These are phyloP conservation scores for Penicillium olsonii DNA, from an alignment of 2,329 filamentous ascomycete genomes.

Conservation along the genomic window DNA sequence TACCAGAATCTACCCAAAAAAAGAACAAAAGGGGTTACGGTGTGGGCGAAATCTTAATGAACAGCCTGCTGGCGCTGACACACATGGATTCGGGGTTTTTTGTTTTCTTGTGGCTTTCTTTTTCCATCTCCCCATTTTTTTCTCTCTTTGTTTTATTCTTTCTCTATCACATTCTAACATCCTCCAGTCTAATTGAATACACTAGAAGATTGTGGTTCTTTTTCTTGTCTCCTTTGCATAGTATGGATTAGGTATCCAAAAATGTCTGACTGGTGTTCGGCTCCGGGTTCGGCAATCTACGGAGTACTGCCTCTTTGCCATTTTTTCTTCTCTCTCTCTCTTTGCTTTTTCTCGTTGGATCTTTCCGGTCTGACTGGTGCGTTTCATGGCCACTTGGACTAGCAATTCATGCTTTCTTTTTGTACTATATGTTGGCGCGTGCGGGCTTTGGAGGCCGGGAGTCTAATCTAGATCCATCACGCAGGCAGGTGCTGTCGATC, in stretches of 20 bases:
- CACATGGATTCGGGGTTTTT: constrained; percentile 8
- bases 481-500: background rate
- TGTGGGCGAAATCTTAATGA: background rate
- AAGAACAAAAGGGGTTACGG: constrained; percentile 3
- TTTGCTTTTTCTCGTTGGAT: background rate
- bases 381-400: background rate
- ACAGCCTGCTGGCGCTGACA: constrained; percentile 1
- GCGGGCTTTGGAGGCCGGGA: background rate
- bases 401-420: constrained; percentile 1
- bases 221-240: background rate
- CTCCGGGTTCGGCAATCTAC: constrained; percentile 1
- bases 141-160: background rate
- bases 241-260: constrained; percentile 1
- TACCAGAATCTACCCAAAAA: background rate
- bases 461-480: background rate
- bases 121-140: constrained; percentile 4
- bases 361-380: background rate
- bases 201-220: constrained; percentile 14
- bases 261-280: constrained; percentile 1
- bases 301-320: background rate
- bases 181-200: constrained; percentile 8
- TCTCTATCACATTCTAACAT: constrained; percentile 5
- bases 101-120: background rate
- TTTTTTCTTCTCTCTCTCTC: background rate
- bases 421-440: constrained; percentile 14